Evolutionary conservation across 148 eudicot species (phyloP).

Genomic region (Arctostaphylos glauca): DNA sequence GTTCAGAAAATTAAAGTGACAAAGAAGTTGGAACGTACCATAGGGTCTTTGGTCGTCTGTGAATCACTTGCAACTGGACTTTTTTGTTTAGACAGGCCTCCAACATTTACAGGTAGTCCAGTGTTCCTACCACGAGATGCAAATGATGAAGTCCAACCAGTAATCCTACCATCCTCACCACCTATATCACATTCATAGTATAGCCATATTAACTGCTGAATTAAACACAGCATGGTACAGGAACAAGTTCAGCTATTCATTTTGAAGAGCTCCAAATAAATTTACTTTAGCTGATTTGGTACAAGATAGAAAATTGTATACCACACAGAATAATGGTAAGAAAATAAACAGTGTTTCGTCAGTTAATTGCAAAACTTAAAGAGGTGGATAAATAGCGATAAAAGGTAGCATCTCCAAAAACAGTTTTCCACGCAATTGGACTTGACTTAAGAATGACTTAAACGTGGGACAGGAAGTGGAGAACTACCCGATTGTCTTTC

Average conservation of each 20-base stretch:
- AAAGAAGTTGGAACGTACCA: slow-evolving; percentile 25
- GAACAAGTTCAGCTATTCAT: not conserved
- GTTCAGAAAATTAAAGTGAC: not conserved
- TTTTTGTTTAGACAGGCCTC: slow-evolving; percentile 57
- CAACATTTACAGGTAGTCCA: slow-evolving; percentile 31
- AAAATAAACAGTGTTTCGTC: not conserved
- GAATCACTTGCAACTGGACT: slow-evolving; percentile 52
- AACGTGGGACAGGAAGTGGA: not conserved
- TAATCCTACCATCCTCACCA: slow-evolving; percentile 57
- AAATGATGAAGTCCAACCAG: slow-evolving; percentile 56
- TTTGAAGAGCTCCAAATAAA: slow-evolving; percentile 1
- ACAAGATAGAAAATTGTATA: not conserved
- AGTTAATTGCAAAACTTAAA: not conserved
- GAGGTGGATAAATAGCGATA: not conserved
- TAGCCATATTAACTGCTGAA: not conserved
- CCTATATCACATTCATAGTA: slow-evolving; percentile 31
- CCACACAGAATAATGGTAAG: not conserved
- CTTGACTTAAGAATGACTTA: not conserved
- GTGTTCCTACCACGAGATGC: slow-evolving; percentile 51
- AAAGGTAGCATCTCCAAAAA: not conserved
- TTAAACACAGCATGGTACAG: not conserved
- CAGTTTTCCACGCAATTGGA: not conserved
- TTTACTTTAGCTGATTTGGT: not conserved
- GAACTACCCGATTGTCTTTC: slow-evolving; percentile 66
- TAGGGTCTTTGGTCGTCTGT: slow-evolving; percentile 37